Conservation (phyloP, 2,329 filamentous ascomycete species). For the Tympanopsis confertula region DNA sequence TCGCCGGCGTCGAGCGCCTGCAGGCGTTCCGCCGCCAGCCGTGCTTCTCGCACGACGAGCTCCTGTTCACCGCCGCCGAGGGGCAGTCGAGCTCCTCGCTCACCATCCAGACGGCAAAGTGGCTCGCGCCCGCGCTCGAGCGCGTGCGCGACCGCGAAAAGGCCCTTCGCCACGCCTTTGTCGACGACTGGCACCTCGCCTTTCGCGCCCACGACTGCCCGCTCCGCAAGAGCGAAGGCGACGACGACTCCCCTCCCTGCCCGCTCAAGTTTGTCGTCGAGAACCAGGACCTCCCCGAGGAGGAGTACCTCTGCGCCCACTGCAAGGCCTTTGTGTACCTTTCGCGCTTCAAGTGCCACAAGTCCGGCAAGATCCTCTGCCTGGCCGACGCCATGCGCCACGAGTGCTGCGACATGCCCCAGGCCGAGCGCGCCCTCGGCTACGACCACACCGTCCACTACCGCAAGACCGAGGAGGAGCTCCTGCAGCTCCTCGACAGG, state of each 20-base stretch:
- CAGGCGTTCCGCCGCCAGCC: constrained; percentile 82
- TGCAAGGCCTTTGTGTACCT: constrained; percentile 90
- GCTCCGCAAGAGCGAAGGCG: constrained; percentile 27
- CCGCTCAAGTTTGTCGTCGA: constrained; percentile 51
- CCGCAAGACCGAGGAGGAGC: constrained; percentile 62
- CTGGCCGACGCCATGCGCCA: constrained; percentile 69
- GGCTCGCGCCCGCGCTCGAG: constrained; percentile 82
- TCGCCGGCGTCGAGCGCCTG: constrained; percentile 73
- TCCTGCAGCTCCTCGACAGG: constrained; percentile 58
- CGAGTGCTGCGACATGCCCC: constrained; percentile 64
- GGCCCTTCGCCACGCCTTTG: constrained; percentile 55
- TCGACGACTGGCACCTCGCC: constrained; percentile 48
- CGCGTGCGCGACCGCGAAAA: constrained; percentile 67
- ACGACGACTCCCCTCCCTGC: constrained; percentile 33
- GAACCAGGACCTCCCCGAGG: constrained; percentile 70
- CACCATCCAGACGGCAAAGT: constrained; percentile 83
- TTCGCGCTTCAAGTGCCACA: constrained; percentile 77
- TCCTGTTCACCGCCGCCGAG: constrained; percentile 80
- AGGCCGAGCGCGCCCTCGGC: constrained; percentile 55
- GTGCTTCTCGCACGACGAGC: constrained; percentile 93
- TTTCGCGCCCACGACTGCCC: constrained; percentile 38
- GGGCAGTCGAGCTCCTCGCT: constrained; percentile 38
- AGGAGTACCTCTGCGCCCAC: constrained; percentile 81
- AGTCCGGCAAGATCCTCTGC: constrained; percentile 72
- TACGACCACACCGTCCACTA: constrained; percentile 65